A percentile compares a stretch with the other conserved stretches of the same genome.
phyloP scores from a whole-genome alignment of 1,284 basidiomycete genomes.

The Irpex sp. region DNA sequence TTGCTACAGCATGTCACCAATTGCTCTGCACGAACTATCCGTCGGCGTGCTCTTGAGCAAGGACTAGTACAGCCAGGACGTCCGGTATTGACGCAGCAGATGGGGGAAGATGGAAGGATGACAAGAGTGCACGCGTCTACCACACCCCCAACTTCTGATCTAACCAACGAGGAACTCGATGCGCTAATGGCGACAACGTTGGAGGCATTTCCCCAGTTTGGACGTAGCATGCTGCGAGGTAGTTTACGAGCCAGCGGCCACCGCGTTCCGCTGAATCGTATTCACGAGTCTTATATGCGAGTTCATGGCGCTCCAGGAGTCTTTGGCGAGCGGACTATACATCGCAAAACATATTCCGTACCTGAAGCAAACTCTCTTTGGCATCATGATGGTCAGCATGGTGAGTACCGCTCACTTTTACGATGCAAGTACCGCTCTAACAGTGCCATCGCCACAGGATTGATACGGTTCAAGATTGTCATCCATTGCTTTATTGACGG shows the following conservation, averaged over 20 bases:
- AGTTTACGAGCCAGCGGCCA: slow-evolving; percentile 12
- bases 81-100: slow-evolving; percentile 18
- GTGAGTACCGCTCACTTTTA: slow-evolving; percentile 13
- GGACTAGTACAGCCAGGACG: slow-evolving; percentile 23
- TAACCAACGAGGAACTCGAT: slow-evolving; percentile 19
- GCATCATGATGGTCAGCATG: slow-evolving; percentile 31
- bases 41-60: slow-evolving; percentile 25
- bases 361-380: slow-evolving; percentile 24
- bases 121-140: too few relatives aligned
- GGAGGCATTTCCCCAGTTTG: slow-evolving; percentile 18
- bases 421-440: background rate
- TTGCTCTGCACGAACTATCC: slow-evolving; percentile 24
- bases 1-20: slow-evolving; percentile 18
- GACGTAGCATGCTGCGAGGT: slow-evolving; percentile 20
- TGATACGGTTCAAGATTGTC: slow-evolving; percentile 30
- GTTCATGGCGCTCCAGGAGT: slow-evolving; percentile 14
- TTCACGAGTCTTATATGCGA: slow-evolving; percentile 12
- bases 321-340: slow-evolving; percentile 16
- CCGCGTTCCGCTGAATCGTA: slow-evolving; percentile 9
- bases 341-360: slow-evolving; percentile 18
- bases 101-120: too few relatives aligned
- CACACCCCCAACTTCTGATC: background rate
- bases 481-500: slow-evolving; percentile 36
- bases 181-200: slow-evolving; percentile 12
- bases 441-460: slow-evolving; percentile 6